These are phyloP conservation scores for Podospora australis DNA, from an alignment of 495 filamentous ascomycete genomes.

Conservation along the genomic window DNA sequence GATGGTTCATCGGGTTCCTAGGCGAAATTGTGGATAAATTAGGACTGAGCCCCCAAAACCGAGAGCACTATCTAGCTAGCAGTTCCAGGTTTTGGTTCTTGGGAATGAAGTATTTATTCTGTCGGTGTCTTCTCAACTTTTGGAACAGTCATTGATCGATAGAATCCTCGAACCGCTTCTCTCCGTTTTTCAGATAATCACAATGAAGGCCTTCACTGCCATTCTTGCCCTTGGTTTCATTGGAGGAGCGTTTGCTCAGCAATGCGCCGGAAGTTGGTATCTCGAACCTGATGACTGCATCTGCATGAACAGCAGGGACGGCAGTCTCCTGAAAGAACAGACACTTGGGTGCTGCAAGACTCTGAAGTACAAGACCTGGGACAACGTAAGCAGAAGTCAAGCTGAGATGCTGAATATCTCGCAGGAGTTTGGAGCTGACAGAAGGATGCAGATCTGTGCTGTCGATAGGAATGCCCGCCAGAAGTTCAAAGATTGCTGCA, in stretches of 20 bases:
- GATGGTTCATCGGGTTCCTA: neutral
- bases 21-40: slow-evolving; percentile 6
- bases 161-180: neutral
- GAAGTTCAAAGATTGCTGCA: slow-evolving; percentile 30
- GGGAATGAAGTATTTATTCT: slow-evolving; percentile 2
- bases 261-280: slow-evolving; percentile 22
- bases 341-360: slow-evolving; percentile 17
- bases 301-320: slow-evolving; percentile 27
- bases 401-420: no score
- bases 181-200: slow-evolving; percentile 4
- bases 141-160: no score
- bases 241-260: slow-evolving; percentile 12
- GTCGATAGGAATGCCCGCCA: slow-evolving; percentile 22
- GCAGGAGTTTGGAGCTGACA: neutral
- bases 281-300: slow-evolving; percentile 29
- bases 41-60: neutral
- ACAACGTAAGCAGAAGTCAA: slow-evolving; percentile 12
- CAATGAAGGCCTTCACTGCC: slow-evolving; percentile 12
- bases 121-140: neutral
- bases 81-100: no score
- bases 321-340: slow-evolving; percentile 17
- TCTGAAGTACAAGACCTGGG: slow-evolving; percentile 19
- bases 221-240: slow-evolving; percentile 10
- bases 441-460: slow-evolving; percentile 19
- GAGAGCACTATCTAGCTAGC: no score